Percentiles rank a stretch among this genome's conserved stretches.
These are phyloP conservation scores for Penicillium vulpinum DNA, from an alignment of 2,329 filamentous ascomycete genomes.

Conservation along the genomic window DNA sequence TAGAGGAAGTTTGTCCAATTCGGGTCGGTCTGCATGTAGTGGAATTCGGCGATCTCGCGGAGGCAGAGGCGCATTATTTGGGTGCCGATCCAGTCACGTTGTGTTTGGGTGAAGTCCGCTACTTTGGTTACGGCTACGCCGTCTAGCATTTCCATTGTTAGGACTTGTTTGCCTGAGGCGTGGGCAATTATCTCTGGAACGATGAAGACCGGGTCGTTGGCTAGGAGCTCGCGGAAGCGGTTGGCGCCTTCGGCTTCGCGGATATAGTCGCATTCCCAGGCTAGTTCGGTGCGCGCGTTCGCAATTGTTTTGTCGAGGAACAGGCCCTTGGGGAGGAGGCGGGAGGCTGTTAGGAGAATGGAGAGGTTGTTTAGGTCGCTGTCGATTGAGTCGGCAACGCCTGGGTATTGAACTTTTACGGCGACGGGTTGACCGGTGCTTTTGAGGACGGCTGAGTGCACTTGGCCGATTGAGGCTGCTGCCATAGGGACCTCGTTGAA, in stretches of 20 bases:
- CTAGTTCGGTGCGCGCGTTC: conserved; percentile 87
- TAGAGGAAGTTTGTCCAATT: conserved; percentile 99
- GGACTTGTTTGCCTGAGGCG: conserved; percentile 79
- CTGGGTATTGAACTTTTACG: conserved; percentile 96
- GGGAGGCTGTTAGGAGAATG: conserved; percentile 84
- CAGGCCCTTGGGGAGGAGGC: conserved; percentile 83
- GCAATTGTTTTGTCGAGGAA: conserved; percentile 97
- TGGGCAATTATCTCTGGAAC: conserved; percentile 77
- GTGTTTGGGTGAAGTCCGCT: conserved; percentile 71
- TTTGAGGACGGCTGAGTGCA: conserved; percentile 80
- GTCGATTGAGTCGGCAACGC: conserved; percentile 92
- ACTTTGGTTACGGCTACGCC: conserved; percentile 84
- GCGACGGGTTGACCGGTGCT: conserved; percentile 75
- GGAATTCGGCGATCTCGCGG: conserved; percentile 90
- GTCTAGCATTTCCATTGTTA: conserved; percentile 91
- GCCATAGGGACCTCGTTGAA: conserved; percentile 94
- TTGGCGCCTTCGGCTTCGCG: conserved; percentile 80
- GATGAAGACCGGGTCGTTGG: conserved; percentile 73
- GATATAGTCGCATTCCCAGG: conserved; percentile 94
- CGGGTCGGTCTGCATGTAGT: conserved; percentile 98
- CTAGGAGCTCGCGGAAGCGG: conserved; percentile 75
- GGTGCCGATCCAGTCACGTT: conserved; percentile 94
- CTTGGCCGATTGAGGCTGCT: conserved; percentile 94
- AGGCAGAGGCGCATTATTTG: conserved; percentile 90
- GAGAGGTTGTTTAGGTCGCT: conserved; percentile 93